A percentile compares a stretch with the other conserved stretches of the same genome.
These are phyloP conservation scores for Cordia subcordata DNA, from an alignment of 257 asterid genomes.

Conservation along the genomic window DNA sequence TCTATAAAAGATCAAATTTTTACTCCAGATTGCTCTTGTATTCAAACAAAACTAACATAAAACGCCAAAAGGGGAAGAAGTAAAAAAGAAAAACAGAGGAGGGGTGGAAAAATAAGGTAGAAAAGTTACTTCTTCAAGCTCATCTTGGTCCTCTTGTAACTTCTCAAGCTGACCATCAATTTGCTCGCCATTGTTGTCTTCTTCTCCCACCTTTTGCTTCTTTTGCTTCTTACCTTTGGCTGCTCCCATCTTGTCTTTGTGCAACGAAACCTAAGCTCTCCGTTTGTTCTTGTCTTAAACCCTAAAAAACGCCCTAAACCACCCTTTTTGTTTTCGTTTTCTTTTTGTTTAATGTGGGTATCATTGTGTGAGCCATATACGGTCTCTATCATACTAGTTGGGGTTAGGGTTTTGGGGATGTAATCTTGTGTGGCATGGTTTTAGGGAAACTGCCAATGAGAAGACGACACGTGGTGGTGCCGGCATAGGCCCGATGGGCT, in stretches of 20 bases:
- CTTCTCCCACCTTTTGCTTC: slow-evolving; percentile 21
- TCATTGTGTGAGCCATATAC: neutral
- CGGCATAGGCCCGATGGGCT: no score
- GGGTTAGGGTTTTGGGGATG: no score
- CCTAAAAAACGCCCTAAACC: no score
- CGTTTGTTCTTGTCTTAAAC: neutral
- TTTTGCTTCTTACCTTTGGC: slow-evolving; percentile 21
- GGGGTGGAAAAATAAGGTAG: neutral
- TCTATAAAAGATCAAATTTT: no score
- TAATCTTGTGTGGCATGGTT: no score
- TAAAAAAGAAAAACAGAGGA: neutral
- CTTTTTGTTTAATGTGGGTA: no score
- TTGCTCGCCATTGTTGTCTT: slow-evolving; percentile 34
- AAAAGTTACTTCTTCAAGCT: slow-evolving; percentile 68
- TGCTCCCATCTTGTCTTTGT: slow-evolving; percentile 58
- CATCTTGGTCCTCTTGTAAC: slow-evolving; percentile 87
- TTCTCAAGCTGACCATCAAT: slow-evolving; percentile 62
- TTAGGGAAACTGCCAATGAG: no score
- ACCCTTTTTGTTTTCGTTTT: slow-evolving; percentile 7
- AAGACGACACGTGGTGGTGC: no score
- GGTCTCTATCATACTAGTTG: no score
- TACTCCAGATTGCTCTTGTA: neutral
- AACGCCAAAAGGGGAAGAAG: neutral
- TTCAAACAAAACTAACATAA: neutral
- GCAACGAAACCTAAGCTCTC: no score